Evolutionary conservation across 805 yeast genomes (phyloP), one percentile per base, ranked within the genome.

Genomic region (Spathaspora boniae): DNA sequence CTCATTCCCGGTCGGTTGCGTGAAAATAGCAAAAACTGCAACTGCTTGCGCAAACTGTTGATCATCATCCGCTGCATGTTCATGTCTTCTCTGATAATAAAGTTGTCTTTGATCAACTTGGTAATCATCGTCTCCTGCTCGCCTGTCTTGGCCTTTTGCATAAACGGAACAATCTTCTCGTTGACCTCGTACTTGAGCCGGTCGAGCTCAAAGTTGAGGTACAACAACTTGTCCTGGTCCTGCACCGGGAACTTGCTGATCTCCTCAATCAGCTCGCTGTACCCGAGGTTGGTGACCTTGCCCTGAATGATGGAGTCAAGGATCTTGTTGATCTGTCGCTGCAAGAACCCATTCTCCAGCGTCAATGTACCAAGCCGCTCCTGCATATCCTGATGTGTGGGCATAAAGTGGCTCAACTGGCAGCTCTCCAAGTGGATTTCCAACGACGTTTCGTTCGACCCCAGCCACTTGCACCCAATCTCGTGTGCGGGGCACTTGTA

Each of bases 391-490:
- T 51, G 40, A 31, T 53, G 41, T 22, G 42, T 47, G 0, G 70
- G 70, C 7, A 60, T 37, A 12, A 65, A 40, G 23, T 45, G 49
- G 37, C 52, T 48, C 19, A 65, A 43, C 21, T 53, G 62, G 40
- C 71, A 65, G 14, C 50, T 47, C 21, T 53, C 51, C 7, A 56
- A 18, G 37, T 65, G 71, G 15, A 59, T 55, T 33, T 65, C 71
- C 28, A 65, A 41, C 6, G 66, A 45, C 2, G 69, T 58, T 23
- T 55, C 54, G 26, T 49, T 63, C 22, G 47, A 50, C 0, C 70
- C 71, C 1, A 56, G 45, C 76, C 79, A 75, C 20, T 56, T 60
- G 42, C 81, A 75, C 2, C 81, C 81, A 33, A 63, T 69, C 19
- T 55, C 58, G 14, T 42, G 38, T 1, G 74, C 78, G 0, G 79